These are phyloP conservation scores for Verticillium nubilum DNA, from an alignment of 2,329 filamentous ascomycete genomes.

Conservation along the genomic window DNA sequence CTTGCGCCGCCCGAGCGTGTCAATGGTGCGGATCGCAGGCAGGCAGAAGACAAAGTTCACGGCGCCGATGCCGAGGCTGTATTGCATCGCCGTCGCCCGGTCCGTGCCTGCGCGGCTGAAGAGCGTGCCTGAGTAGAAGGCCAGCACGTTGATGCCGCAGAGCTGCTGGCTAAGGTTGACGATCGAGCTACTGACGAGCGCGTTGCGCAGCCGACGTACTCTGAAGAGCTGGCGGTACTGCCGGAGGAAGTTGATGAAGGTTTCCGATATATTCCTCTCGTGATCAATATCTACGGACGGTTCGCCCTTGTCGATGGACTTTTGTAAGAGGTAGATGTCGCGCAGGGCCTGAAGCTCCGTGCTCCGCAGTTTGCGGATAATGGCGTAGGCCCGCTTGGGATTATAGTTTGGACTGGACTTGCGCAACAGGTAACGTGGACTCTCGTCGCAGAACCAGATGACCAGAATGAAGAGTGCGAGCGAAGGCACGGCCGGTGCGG, in stretches of 20 bases:
- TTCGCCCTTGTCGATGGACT: slow-evolving; percentile 16
- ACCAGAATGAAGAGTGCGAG: slow-evolving; percentile 25
- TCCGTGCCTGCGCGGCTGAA: slow-evolving; percentile 16
- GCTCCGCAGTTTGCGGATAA: slow-evolving; percentile 28
- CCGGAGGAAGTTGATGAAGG: slow-evolving; percentile 19
- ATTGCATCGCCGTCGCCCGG: slow-evolving; percentile 19
- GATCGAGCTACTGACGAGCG: slow-evolving; percentile 23
- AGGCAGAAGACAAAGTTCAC: slow-evolving; percentile 37
- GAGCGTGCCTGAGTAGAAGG: slow-evolving; percentile 31
- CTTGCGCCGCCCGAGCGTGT: slow-evolving; percentile 33
- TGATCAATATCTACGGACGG: not conserved
- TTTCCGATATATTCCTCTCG: not conserved
- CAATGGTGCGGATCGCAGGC: slow-evolving; percentile 32
- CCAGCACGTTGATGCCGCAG: slow-evolving; percentile 32
- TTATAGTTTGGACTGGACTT: slow-evolving; percentile 26
- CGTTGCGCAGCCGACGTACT: slow-evolving; percentile 22
- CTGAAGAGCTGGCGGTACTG: slow-evolving; percentile 22
- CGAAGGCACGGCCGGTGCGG: slow-evolving; percentile 27
- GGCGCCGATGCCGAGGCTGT: slow-evolving; percentile 28
- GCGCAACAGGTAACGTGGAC: slow-evolving; percentile 32
- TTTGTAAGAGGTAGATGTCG: slow-evolving; percentile 33
- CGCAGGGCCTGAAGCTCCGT: slow-evolving; percentile 35
- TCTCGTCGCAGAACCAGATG: slow-evolving; percentile 30
- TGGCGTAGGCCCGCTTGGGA: slow-evolving; percentile 24
- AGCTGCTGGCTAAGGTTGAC: slow-evolving; percentile 26